These are phyloP conservation scores for Leccinum arenicola DNA, from an alignment of 768 basidiomycete species.

Conservation along the genomic window DNA sequence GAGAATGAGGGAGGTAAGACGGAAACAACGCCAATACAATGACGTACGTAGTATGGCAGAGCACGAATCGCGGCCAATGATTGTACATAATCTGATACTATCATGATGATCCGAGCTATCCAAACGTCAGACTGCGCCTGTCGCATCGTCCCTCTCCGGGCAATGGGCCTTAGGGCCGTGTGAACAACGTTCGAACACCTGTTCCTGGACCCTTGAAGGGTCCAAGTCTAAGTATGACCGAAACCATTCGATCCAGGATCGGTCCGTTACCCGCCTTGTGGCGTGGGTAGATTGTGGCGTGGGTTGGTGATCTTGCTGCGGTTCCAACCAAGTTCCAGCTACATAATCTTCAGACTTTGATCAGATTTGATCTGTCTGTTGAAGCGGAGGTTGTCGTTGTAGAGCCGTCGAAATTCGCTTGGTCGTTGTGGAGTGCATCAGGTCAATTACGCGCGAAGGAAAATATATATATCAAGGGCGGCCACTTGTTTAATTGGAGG, in stretches of 20 bases:
- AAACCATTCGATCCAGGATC: no score
- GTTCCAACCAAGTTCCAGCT: no score
- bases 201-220: background rate
- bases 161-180: background rate
- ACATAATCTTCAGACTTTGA: no score
- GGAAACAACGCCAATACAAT: no score
- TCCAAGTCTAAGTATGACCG: no score
- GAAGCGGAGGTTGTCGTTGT: constrained; percentile 45
- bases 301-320: no score
- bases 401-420: constrained; percentile 64
- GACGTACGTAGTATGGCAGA: no score
- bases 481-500: no score
- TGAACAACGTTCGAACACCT: background rate
- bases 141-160: background rate
- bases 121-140: background rate
- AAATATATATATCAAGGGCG: background rate
- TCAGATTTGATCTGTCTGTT: no score
- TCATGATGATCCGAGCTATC: background rate
- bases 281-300: no score
- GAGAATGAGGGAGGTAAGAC: background rate
- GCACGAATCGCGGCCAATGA: no score
- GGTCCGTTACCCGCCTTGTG: no score
- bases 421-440: constrained; percentile 50
- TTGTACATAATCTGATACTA: background rate
- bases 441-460: background rate